Conservation (phyloP, 2,329 filamentous ascomycete genomes). For the Pseudonectria buxi region DNA sequence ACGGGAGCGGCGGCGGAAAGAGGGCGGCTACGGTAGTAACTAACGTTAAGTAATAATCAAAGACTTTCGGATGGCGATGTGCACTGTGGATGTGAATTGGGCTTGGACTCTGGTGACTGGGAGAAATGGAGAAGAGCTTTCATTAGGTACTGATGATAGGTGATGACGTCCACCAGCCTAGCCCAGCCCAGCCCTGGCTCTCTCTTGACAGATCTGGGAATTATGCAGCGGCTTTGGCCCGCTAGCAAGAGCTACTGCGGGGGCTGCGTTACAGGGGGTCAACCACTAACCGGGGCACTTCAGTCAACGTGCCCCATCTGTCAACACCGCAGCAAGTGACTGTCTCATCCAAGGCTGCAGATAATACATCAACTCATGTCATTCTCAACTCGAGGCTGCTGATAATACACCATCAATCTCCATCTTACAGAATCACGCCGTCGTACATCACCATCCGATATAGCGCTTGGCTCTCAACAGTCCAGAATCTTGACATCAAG, state of each 20-base stretch:
- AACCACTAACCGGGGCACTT: slow-evolving; percentile 9
- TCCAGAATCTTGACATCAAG: slow-evolving; percentile 46
- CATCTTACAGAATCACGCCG: background rate
- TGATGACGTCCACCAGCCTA: slow-evolving; percentile 16
- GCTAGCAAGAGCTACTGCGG: slow-evolving; percentile 8
- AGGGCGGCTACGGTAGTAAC: no score
- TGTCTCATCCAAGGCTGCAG: background rate
- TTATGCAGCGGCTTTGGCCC: slow-evolving; percentile 1
- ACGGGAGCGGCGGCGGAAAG: no score
- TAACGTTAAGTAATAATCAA: no score
- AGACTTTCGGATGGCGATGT: no score
- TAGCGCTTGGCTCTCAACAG: slow-evolving; percentile 3
- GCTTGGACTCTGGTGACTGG: no score
- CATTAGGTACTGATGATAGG: slow-evolving; percentile 17
- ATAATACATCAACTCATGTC: no score
- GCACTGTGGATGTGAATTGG: no score
- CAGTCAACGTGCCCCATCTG: slow-evolving; percentile 2
- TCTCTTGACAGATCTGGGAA: slow-evolving; percentile 1
- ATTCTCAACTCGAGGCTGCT: no score
- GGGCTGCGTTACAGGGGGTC: slow-evolving; percentile 7
- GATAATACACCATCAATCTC: no score
- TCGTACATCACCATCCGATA: slow-evolving; percentile 2
- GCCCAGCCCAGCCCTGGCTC: slow-evolving; percentile 3
- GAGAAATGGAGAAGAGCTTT: no score
- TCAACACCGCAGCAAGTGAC: background rate